Evolutionary conservation across 2,329 filamentous ascomycete species (phyloP), one percentile per base, ranked within the genome.

Genomic region (Arthrobotrys megalospora): DNA sequence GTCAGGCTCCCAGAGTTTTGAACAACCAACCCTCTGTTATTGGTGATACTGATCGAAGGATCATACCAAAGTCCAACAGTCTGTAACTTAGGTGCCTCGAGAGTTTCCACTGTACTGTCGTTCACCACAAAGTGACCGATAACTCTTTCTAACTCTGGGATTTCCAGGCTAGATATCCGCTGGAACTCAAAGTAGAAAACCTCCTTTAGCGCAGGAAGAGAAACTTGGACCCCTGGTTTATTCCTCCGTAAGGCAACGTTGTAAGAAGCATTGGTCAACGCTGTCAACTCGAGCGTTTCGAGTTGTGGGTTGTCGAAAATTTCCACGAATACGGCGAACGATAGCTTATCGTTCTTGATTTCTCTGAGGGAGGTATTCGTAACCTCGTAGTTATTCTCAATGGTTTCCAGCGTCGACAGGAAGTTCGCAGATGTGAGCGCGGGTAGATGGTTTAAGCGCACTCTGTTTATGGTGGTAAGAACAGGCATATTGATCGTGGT

Each of bases 301-400:
- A 77, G 16, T 8, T 28, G 10, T 1, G 43, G 50, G 41, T 77
- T 70, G 45, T 77, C 60, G 41, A 65, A 77, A 32, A 76, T 76
- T 38, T 76, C 64, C 45, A 76, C 72, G 45, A 76, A 76, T 12
- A 65, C 16, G 8, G 72, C 72, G 16, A 10, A 69, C 1, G 47
- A 16, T 1, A 76, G 55, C n/a, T 58, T 76, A 7, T 64, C 53
- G 47, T 70, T 76, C 16, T n/a, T 70, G 16, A 76, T 76, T n/a
- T 76, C 72, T 16, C 21, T 64, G 4, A 76, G 41, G 4, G 72
- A 76, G 34, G 72, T 76, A 50, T 76, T 76, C 28, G 43, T 43
- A 10, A 76, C 34, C 41, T 76, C 72, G 32, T 76, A 76, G 34
- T 76, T 76, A 28, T 69, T 76, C 14, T 76, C 55, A 28, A 76